Base-by-base conservation (phyloP, 176 grass and related monocot genomes). In the Cymbopogon citratus region DNA sequence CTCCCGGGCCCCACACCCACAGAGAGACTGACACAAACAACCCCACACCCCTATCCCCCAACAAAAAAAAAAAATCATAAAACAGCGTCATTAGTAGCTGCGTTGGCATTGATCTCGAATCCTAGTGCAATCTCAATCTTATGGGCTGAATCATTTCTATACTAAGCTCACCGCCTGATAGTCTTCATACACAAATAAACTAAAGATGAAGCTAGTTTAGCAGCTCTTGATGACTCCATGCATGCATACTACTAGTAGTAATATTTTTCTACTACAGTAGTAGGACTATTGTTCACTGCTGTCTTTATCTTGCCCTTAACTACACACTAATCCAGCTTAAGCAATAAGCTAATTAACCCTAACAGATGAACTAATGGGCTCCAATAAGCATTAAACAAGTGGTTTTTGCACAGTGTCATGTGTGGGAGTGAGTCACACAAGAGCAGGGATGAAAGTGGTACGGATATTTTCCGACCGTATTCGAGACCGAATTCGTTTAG, bases 51-150 rank as follows among this genome's bases (percentile, higher is more conserved):
- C 46, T 51, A 18, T 2, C 18, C 13, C 3, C 19, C 19, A 54
- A 34, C 34, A 74, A 36, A 7, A 36, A 36, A 54, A 45, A 74
- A 36, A 7, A 36, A 5, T 9, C 25, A 68, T 8, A 18, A 12
- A 68, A 44, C 63, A 74, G 57, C 26, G 4, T 15, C 45, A 44
- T 35, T 56, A 75, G 1, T n/a, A 12, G 43, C 36, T 73, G 65
- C 44, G 45, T 81, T 78, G 57, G 49, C 83, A 66, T 67, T 60
- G 73, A 78, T 82, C 59, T 48, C 88, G 59, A 86, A 86, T 90
- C 83, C 74, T 59, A 11, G 12, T 51, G 64, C 48, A 63, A 83
- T 83, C 88, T 78, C 73, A 64, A 48, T 31, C 74, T 83, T 65
- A 90, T 82, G 79, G 88, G 83, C 39, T 57, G 11, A 86, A 90